These are phyloP conservation scores for Groenewaldozyma sp. DNA, from an alignment of 1,139 yeast genomes.

Conservation along the genomic window DNA sequence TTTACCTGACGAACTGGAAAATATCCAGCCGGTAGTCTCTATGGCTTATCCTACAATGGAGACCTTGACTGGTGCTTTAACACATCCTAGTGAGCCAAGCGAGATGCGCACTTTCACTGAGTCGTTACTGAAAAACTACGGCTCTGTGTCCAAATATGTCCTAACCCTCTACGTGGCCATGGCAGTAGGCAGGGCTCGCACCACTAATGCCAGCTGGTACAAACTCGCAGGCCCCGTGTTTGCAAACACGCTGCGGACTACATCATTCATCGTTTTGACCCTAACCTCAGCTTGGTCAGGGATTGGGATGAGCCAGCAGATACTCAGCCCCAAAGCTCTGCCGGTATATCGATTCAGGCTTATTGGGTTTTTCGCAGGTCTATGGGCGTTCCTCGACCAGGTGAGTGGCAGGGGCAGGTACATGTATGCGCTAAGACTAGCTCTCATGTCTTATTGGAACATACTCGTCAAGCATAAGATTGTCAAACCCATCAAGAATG, in stretches of 20 bases:
- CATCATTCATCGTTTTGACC: slow-evolving; percentile 30
- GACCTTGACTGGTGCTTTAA: slow-evolving; percentile 30
- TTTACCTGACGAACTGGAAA: slow-evolving; percentile 21
- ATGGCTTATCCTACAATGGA: slow-evolving; percentile 32
- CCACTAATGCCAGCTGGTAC: slow-evolving; percentile 3
- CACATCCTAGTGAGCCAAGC: slow-evolving; percentile 29
- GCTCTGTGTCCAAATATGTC: slow-evolving; percentile 24
- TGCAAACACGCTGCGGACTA: slow-evolving; percentile 25
- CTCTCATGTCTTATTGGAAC: slow-evolving; percentile 31
- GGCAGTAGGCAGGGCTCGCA: slow-evolving; percentile 13
- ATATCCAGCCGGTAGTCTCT: slow-evolving; percentile 26
- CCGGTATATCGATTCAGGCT: slow-evolving; percentile 30
- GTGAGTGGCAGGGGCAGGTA: slow-evolving; percentile 29
- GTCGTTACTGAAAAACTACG: slow-evolving; percentile 22
- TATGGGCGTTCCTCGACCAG: slow-evolving; percentile 34
- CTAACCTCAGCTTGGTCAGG: slow-evolving; percentile 35
- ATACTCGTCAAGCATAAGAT: slow-evolving; percentile 22
- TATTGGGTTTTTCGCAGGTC: slow-evolving; percentile 33
- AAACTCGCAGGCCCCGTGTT: slow-evolving; percentile 10
- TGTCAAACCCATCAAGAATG: slow-evolving; percentile 23
- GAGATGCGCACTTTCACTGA: slow-evolving; percentile 24
- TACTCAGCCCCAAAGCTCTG: slow-evolving; percentile 25
- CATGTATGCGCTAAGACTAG: slow-evolving; percentile 30
- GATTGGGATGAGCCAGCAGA: slow-evolving; percentile 28
- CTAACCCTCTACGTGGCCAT: slow-evolving; percentile 24